Percentiles rank a stretch among this genome's conserved stretches.
These are phyloP conservation scores for Fagopyrum esculentum DNA, from an alignment of 148 eudicot genomes.

Conservation along the genomic window DNA sequence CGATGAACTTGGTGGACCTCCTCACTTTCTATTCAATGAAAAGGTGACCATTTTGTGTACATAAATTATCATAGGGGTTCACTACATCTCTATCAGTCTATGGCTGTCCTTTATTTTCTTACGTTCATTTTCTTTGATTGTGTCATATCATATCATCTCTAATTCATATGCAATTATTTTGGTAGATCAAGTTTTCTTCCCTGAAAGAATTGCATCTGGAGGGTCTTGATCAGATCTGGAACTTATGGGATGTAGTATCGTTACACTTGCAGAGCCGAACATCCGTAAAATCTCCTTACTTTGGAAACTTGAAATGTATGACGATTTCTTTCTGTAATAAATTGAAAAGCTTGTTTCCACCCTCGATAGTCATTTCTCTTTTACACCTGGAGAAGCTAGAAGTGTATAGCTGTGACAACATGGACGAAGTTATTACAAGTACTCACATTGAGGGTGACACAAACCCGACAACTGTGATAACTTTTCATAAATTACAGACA, in stretches of 20 bases:
- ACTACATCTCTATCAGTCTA: too few relatives aligned
- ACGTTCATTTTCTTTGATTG: too few relatives aligned
- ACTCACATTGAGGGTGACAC: background rate
- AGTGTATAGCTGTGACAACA: background rate
- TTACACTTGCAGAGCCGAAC: background rate
- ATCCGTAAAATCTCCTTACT: background rate
- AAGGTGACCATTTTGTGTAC: too few relatives aligned
- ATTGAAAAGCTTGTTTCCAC: background rate
- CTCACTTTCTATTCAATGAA: background rate
- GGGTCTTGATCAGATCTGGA: background rate
- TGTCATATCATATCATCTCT: too few relatives aligned
- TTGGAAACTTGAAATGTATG: background rate
- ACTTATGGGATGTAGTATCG: background rate
- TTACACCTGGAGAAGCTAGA: background rate
- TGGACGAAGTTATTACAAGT: background rate
- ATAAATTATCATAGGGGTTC: too few relatives aligned
- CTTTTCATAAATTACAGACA: background rate
- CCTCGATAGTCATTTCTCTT: background rate
- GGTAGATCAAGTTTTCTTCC: background rate
- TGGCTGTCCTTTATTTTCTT: too few relatives aligned
- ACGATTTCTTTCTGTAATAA: background rate
- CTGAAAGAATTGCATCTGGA: background rate
- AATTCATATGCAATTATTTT: background rate
- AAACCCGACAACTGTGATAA: background rate
- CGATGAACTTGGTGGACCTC: too few relatives aligned